Evolutionary conservation across 495 filamentous ascomycete species (phyloP), one percentile per base, ranked within the genome.

Genomic region (Penicillium argentinense): DNA sequence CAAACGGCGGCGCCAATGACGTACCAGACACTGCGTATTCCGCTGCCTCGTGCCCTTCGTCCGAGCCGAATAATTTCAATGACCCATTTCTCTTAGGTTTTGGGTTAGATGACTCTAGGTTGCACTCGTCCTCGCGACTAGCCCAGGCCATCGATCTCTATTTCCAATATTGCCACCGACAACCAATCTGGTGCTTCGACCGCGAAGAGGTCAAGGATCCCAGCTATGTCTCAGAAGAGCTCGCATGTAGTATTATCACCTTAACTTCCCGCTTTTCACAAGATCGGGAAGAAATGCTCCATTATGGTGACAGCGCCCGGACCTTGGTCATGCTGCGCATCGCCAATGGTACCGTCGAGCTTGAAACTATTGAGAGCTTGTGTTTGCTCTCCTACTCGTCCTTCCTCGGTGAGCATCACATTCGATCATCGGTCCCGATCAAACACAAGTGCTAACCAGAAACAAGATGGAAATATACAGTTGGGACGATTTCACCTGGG

Each of bases 121-220:
- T 49, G 2, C 63, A 63, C 26, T 47, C 60, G 2, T 58, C 60
- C 1, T 62, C 62, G 1, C 47, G 59, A 9, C 54, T 75, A 3
- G 53, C 62, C 11, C 60, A 56, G 30, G 66, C 62, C 5, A 59
- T 75, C 17, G 64, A 68, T 33, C 58, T 71, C 6, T 76, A 76
- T 36, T 70, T 74, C 22, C 61, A 70, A 42, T 72, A 67, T 39
- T 76, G 72, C 39, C 71, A 76, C 46, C 54, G 72, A 33, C 72
- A 76, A 37, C 72, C 72, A 11, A 67, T 76, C 28, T 76, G 72
- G 72, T 73, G 72, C 36, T 69, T 76, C 34, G 68, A 74, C 25
- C 61, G 65, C 1, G 66, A 74, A 39, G 69, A 74, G 29, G 54
- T 73, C 13, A 63, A 56, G 11, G 64, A 72, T n/a, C 53, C 59